A percentile compares a stretch with the other conserved stretches of the same genome.
phyloP scores from a whole-genome alignment of 2,329 filamentous ascomycete genomes.

The Trichoderma koningiopsis region DNA sequence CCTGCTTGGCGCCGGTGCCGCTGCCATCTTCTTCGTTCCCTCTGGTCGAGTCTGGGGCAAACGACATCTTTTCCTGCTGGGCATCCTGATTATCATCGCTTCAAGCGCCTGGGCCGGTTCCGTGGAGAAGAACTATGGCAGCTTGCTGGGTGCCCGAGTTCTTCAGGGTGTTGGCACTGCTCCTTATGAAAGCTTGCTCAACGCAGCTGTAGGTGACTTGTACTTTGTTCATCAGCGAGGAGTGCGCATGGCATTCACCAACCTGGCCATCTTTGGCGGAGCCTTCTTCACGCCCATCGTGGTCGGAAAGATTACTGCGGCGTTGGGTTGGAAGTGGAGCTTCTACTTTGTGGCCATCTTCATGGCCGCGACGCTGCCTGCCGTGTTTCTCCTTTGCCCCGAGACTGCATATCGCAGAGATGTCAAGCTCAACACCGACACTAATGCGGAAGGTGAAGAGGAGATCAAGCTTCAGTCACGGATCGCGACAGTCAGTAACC shows the following conservation, averaged over 20 bases:
- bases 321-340: constrained; percentile 80
- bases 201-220: constrained; percentile 84
- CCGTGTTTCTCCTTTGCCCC: constrained; percentile 77
- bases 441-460: constrained; percentile 42
- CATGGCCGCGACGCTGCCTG: constrained; percentile 66
- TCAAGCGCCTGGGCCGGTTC: constrained; percentile 79
- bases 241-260: constrained; percentile 79
- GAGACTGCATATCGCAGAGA: constrained; percentile 79
- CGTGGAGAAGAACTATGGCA: constrained; percentile 66
- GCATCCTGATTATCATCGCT: constrained; percentile 70
- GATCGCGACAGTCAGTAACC: neutral
- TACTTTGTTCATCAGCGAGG: constrained; percentile 87
- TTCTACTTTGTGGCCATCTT: constrained; percentile 92
- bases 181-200: constrained; percentile 87
- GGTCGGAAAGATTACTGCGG: constrained; percentile 79
- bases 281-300: constrained; percentile 78
- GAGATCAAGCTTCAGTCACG: constrained; percentile 21
- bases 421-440: constrained; percentile 69
- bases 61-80: constrained; percentile 81
- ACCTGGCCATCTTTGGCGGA: constrained; percentile 60
- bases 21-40: constrained; percentile 83
- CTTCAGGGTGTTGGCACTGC: constrained; percentile 85
- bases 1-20: constrained; percentile 77
- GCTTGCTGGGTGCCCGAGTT: constrained; percentile 75
- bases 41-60: constrained; percentile 91